Evolutionary conservation across 495 filamentous ascomycete genomes (phyloP).

Genomic region (Tuber borchii): DNA sequence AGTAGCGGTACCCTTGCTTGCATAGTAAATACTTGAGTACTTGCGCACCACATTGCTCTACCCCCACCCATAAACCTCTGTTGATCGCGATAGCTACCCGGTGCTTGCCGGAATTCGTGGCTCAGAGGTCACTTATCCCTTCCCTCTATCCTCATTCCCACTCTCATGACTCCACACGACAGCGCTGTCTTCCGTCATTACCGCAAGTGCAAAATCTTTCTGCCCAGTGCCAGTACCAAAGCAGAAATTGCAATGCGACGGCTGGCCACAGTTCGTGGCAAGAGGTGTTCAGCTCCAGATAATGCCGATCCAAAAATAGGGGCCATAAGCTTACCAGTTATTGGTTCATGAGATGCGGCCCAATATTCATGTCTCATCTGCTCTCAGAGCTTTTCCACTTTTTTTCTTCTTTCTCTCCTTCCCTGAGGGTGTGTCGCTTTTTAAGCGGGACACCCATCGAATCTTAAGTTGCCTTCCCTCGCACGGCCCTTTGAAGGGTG

Average conservation of each 20-base stretch:
- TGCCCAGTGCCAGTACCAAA: background rate
- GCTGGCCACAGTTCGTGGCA: background rate
- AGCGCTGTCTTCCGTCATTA: background rate
- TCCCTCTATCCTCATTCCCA: background rate
- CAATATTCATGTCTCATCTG: background rate
- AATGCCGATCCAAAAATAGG: background rate
- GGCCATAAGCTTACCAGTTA: background rate
- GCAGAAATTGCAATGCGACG: background rate
- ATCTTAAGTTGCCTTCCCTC: background rate
- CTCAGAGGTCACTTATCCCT: background rate
- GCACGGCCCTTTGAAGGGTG: constrained; percentile 15
- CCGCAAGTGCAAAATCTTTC: background rate
- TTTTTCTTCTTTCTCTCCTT: background rate
- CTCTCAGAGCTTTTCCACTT: background rate
- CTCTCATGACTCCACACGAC: background rate
- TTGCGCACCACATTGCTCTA: background rate
- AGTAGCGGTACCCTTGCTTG: background rate
- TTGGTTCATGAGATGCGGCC: background rate
- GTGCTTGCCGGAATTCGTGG: constrained; percentile 15
- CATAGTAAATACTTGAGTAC: background rate
- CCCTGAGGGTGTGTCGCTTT: background rate
- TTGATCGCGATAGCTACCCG: constrained; percentile 28
- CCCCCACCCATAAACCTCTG: background rate
- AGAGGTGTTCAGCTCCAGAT: background rate
- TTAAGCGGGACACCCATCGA: background rate